Evolutionary conservation across 352 stramenopile species (phyloP).

Genomic region (Phytophthora tentaculata): DNA sequence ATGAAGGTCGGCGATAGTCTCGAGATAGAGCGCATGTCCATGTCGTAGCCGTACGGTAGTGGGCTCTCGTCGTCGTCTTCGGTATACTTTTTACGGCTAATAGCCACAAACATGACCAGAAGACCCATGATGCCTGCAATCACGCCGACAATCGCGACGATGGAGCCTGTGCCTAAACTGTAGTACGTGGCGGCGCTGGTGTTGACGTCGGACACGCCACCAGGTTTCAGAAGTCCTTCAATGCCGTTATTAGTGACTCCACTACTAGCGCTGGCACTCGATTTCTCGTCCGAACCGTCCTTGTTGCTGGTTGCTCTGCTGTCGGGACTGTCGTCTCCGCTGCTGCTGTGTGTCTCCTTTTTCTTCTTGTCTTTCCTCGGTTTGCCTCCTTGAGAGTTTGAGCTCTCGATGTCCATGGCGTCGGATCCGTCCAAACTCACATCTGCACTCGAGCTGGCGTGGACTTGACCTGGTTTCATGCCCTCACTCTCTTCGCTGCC

Average conservation of each 20-base stretch:
- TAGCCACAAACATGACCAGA: conserved; percentile 61
- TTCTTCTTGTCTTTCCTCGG: conserved; percentile 28
- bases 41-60: conserved; percentile 47
- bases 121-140: conserved; percentile 66
- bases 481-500: conserved; percentile 10
- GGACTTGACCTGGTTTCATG: conserved; percentile 28
- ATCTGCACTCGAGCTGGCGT: conserved; percentile 35
- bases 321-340: conserved; percentile 4
- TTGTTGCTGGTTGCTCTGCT: conserved; percentile 1
- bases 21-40: conserved; percentile 48
- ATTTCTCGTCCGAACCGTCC: background rate
- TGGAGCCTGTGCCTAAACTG: conserved; percentile 64
- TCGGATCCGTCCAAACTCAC: conserved; percentile 16
- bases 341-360: conserved; percentile 17
- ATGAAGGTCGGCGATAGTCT: conserved; percentile 66
- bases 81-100: conserved; percentile 66
- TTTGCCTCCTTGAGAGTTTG: conserved; percentile 5
- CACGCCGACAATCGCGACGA: conserved; percentile 77
- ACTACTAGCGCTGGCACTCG: conserved; percentile 16
- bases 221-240: conserved; percentile 32
- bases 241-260: conserved; percentile 13
- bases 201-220: conserved; percentile 46
- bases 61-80: conserved; percentile 62
- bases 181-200: conserved; percentile 57
- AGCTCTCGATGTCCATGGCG: conserved; percentile 1